These are phyloP conservation scores for Lyophyllum shimeji DNA, from an alignment of 768 basidiomycete genomes.

Conservation along the genomic window DNA sequence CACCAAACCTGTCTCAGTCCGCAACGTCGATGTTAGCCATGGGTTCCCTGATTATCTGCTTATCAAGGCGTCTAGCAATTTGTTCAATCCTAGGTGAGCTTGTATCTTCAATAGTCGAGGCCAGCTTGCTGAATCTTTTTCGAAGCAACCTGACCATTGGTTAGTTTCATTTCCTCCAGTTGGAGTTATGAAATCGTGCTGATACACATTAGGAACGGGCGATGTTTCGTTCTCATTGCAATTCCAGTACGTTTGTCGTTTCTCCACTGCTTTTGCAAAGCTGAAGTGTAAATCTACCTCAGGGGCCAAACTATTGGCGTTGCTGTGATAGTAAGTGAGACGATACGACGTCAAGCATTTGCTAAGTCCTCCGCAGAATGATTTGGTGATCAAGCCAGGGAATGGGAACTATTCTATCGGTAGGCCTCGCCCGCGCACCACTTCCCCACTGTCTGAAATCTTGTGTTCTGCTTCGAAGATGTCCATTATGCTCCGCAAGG, in stretches of 20 bases:
- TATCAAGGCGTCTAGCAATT: slow-evolving; percentile 58
- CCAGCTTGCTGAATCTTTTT: slow-evolving; percentile 17
- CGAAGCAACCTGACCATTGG: slow-evolving; percentile 44
- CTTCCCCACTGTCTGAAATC: not conserved
- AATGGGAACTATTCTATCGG: slow-evolving; percentile 55
- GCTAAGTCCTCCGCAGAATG: slow-evolving; percentile 32
- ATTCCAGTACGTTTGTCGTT: slow-evolving; percentile 44
- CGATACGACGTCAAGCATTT: not conserved
- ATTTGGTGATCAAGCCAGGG: slow-evolving; percentile 61
- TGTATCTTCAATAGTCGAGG: not conserved
- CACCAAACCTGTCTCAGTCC: slow-evolving; percentile 54
- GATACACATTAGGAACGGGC: slow-evolving; percentile 49
- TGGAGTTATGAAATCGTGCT: slow-evolving; percentile 13
- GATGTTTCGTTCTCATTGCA: slow-evolving; percentile 61
- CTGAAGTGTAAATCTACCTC: not conserved
- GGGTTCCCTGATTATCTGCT: slow-evolving; percentile 67
- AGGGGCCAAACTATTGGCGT: slow-evolving; percentile 56
- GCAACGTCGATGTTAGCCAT: slow-evolving; percentile 62
- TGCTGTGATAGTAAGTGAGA: slow-evolving; percentile 49
- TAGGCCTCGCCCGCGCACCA: slow-evolving; percentile 17
- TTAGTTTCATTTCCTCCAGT: slow-evolving; percentile 13
- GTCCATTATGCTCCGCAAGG: slow-evolving; percentile 64
- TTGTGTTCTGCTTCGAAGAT: slow-evolving; percentile 29
- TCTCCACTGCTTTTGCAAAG: not conserved
- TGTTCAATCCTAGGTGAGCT: slow-evolving; percentile 65